phyloP scores from a whole-genome alignment of 1,284 basidiomycete genomes.

The Ceratobasidium papillatum region DNA sequence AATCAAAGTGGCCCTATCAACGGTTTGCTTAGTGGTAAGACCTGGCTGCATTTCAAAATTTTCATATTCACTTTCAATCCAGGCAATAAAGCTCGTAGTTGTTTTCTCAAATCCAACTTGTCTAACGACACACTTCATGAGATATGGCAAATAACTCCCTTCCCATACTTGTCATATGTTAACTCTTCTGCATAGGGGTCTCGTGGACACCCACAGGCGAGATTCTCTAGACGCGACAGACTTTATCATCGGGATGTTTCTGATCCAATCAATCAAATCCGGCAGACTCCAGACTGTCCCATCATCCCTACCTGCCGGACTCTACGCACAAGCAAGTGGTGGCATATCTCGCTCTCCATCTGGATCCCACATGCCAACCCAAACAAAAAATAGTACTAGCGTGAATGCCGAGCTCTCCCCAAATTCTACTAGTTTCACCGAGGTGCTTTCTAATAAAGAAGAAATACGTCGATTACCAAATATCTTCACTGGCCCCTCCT shows the following conservation, averaged over 20 bases:
- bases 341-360: constrained; percentile 53
- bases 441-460: no score
- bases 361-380: no score
- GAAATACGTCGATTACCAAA: no score
- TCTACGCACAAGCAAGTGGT: constrained; percentile 89
- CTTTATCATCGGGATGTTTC: constrained; percentile 96
- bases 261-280: constrained; percentile 92
- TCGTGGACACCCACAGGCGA: constrained; percentile 93
- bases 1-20: constrained; percentile 73
- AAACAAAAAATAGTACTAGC: no score
- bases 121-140: constrained; percentile 88
- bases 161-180: constrained; percentile 12
- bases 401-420: no score
- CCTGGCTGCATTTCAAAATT: constrained; percentile 31
- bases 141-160: constrained; percentile 76
- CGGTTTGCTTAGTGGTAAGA: constrained; percentile 77
- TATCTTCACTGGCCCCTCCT: no score
- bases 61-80: constrained; percentile 42
- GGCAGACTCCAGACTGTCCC: constrained; percentile 81
- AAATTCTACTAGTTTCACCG: no score
- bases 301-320: constrained; percentile 76
- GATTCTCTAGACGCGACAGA: constrained; percentile 91
- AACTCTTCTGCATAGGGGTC: constrained; percentile 65
- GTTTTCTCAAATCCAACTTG: constrained; percentile 94
- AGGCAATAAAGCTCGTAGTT: constrained; percentile 91